Base-by-base conservation (phyloP, 2,329 filamentous ascomycete species). In the Pleurostoma richardsiae region DNA sequence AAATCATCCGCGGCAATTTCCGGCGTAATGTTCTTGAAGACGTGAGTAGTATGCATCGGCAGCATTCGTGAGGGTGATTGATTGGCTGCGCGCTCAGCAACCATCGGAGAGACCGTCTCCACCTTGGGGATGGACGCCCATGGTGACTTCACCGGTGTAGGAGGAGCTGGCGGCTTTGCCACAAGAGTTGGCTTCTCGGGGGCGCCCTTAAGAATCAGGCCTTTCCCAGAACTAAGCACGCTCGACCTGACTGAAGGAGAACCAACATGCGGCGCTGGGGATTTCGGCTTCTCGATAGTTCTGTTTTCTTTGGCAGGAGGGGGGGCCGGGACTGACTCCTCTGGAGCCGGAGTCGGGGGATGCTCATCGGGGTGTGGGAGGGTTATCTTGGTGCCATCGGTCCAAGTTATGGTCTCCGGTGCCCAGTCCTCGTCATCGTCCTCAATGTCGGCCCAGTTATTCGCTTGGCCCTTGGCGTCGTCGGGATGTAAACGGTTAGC, bases 1-100 rank as follows among this genome's bases (percentile, higher is more conserved):
- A 96, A 97, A 54, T 96, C 92, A 64, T 97, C 94, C 0, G 91
- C 88, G 5, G 90, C 89, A 52, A 96, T 95, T 62, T 97, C 91
- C 43, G 74, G 73, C 19, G 72, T 70, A 54, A 73, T 70, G 45
- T 70, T 70, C 51, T 84, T 83, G 48, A 76, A 72, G 5, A 73
- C 70, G 46, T 79, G 74, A 8, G 72, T 63, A 53, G 89, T 38
- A 29, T 43, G 83, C 57, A 73, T 76, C 27, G 71, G 67, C 48
- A 75, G 67, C 51, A 74, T 74, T 29, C 80, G 77, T 55, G 70
- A 59, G 44, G 60, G 56, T 6, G 51, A 45, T 27, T 59, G 56
- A 36, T 54, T 50, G 11, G 59, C 54, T 7, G 74, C 68, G 38
- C 72, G 57, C 44, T 89, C 87, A 50, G 84, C 74, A 5, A 77